Evolutionary conservation across 2,329 filamentous ascomycete species (phyloP).

Genomic region (Talaromyces atroroseus): DNA sequence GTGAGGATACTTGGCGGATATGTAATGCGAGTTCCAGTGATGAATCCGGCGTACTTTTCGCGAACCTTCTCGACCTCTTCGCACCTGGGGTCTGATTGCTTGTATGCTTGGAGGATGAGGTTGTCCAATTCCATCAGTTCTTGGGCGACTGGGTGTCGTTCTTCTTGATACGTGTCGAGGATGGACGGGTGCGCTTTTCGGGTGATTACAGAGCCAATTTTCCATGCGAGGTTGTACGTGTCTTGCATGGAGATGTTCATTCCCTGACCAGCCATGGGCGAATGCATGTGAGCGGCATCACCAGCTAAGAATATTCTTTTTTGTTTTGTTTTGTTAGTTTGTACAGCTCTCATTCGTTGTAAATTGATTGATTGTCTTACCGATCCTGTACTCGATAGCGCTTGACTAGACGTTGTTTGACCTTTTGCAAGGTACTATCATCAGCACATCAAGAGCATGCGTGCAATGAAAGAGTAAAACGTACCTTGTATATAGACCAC

Average conservation of each 20-base stretch:
- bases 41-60: constrained; percentile 53
- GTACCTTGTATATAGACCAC: constrained; percentile 56
- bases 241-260: constrained; percentile 47
- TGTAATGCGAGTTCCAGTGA: constrained; percentile 52
- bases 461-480: too few species aligned
- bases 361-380: too few species aligned
- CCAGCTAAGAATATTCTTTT: constrained; percentile 12
- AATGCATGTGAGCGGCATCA: constrained; percentile 17
- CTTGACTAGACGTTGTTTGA: too few species aligned
- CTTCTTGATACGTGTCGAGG: constrained; percentile 5
- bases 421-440: too few species aligned
- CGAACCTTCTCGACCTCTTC: constrained; percentile 53
- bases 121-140: too few species aligned
- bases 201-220: constrained; percentile 43
- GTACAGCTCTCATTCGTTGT: too few species aligned
- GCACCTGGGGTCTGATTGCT: constrained; percentile 58
- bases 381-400: too few species aligned
- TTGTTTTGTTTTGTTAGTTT: too few species aligned
- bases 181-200: constrained; percentile 16
- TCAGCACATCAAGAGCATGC: too few species aligned
- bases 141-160: not conserved
- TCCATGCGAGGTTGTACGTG: constrained; percentile 53
- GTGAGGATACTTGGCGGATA: constrained; percentile 45
- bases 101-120: constrained; percentile 44
- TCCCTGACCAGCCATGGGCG: constrained; percentile 14